These are phyloP conservation scores for Alternaria burnsii DNA, from an alignment of 2,329 filamentous ascomycete genomes.

Conservation along the genomic window DNA sequence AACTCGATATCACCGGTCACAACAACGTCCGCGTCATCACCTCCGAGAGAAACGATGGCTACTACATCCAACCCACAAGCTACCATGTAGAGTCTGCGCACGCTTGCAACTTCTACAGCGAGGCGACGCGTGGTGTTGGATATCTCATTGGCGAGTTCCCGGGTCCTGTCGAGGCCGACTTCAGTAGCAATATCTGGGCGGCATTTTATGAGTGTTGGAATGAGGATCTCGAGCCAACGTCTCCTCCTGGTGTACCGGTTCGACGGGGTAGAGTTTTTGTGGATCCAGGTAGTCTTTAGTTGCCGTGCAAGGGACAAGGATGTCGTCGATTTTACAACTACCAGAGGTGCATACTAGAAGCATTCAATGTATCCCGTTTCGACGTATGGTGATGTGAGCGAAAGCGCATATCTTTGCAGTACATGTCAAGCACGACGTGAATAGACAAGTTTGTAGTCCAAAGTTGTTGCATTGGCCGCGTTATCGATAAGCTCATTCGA, in stretches of 20 bases:
- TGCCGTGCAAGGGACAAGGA: neutral
- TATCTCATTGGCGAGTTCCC: slow-evolving; percentile 13
- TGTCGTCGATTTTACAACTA: neutral
- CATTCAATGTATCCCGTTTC: neutral
- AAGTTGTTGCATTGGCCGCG: slow-evolving; percentile 3
- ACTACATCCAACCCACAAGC: slow-evolving; percentile 8
- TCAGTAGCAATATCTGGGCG: slow-evolving; percentile 8
- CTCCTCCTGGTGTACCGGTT: neutral
- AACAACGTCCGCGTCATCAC: slow-evolving; percentile 10
- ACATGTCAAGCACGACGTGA: neutral
- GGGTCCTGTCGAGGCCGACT: slow-evolving; percentile 9
- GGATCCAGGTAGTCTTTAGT: neutral
- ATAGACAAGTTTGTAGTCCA: neutral
- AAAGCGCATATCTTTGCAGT: neutral
- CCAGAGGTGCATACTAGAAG: neutral
- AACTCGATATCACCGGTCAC: slow-evolving; percentile 2
- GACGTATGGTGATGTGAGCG: neutral
- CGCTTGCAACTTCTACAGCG: slow-evolving; percentile 18
- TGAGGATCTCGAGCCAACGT: neutral
- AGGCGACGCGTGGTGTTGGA: slow-evolving; percentile 7
- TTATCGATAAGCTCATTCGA: slow-evolving; percentile 16
- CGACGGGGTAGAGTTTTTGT: neutral
- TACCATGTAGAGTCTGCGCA: slow-evolving; percentile 6
- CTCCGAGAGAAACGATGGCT: neutral
- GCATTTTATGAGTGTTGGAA: slow-evolving; percentile 19